phyloP scores from a whole-genome alignment of 495 filamentous ascomycete genomes.

The Neurospora sp. region DNA sequence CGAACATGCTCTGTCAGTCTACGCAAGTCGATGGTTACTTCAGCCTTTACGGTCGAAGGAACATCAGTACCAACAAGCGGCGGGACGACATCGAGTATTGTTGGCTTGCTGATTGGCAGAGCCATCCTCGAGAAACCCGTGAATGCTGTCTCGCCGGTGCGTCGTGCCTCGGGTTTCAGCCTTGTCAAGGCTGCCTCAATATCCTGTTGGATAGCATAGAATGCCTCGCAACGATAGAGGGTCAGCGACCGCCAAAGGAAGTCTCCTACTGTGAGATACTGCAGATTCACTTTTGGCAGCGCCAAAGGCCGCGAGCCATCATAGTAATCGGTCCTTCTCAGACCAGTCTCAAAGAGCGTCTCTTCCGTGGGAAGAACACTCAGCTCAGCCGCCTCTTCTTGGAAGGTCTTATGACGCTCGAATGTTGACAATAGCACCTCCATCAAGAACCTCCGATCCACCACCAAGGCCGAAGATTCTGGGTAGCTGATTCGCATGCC shows the following conservation, averaged over 20 bases:
- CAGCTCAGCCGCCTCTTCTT: slow-evolving; percentile 61
- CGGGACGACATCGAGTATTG: slow-evolving; percentile 78
- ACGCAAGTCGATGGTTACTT: slow-evolving; percentile 80
- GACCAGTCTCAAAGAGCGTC: slow-evolving; percentile 72
- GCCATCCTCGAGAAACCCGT: slow-evolving; percentile 88
- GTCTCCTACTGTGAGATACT: slow-evolving; percentile 90
- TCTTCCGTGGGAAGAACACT: slow-evolving; percentile 75
- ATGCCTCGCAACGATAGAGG: slow-evolving; percentile 82
- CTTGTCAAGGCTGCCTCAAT: slow-evolving; percentile 74
- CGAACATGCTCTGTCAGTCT: slow-evolving; percentile 63
- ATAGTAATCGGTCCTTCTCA: slow-evolving; percentile 79
- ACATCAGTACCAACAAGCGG: slow-evolving; percentile 75
- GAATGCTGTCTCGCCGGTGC: slow-evolving; percentile 58
- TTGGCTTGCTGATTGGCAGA: slow-evolving; percentile 73
- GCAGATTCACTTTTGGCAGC: slow-evolving; percentile 89
- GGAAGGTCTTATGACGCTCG: slow-evolving; percentile 73
- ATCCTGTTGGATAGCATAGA: slow-evolving; percentile 87
- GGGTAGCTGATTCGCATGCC: slow-evolving; percentile 75
- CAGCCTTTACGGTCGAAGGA: slow-evolving; percentile 77
- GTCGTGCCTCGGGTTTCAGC: slow-evolving; percentile 57
- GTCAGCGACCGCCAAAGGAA: slow-evolving; percentile 91
- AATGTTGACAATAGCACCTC: slow-evolving; percentile 71
- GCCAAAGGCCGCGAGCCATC: slow-evolving; percentile 82
- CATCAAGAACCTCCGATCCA: slow-evolving; percentile 57
- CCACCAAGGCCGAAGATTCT: slow-evolving; percentile 47